Percentiles rank a stretch among this genome's conserved stretches.
Conservation (phyloP, 2,329 filamentous ascomycete species). For the Mollisiaceae sp. region DNA sequence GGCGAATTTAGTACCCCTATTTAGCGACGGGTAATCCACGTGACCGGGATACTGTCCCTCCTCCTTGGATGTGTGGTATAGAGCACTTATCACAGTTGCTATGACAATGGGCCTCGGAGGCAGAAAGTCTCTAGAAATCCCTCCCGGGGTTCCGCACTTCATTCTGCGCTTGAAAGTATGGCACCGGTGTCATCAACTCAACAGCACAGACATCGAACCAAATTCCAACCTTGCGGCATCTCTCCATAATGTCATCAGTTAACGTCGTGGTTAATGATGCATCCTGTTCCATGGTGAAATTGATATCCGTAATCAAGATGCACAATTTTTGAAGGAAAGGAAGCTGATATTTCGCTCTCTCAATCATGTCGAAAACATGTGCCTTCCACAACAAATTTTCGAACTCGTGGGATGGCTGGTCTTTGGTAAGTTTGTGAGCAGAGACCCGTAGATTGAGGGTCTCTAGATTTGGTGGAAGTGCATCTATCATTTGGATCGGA, state of each 20-base stretch:
- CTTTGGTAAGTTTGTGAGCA: background rate
- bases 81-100: no score
- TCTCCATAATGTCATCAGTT: slow-evolving; percentile 7
- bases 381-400: slow-evolving; percentile 16
- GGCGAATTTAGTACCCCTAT: no score
- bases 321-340: background rate
- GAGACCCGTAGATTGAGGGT: slow-evolving; percentile 14
- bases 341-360: background rate
- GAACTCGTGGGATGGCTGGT: background rate
- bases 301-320: background rate
- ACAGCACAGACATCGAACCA: background rate
- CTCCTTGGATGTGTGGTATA: no score
- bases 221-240: slow-evolving; percentile 11
- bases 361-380: slow-evolving; percentile 1
- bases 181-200: slow-evolving; percentile 13
- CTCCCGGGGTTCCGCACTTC: slow-evolving; percentile 17
- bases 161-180: slow-evolving; percentile 22
- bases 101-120: background rate
- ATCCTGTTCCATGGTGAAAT: background rate
- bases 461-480: slow-evolving; percentile 16
- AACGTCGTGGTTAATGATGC: background rate
- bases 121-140: slow-evolving; percentile 9
- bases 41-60: no score
- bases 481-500: slow-evolving; percentile 15
- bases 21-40: no score